A percentile compares a stretch with the other conserved stretches of the same genome.
These are phyloP conservation scores for Leccinum disarticulatum DNA, from an alignment of 768 basidiomycete species.

Conservation along the genomic window DNA sequence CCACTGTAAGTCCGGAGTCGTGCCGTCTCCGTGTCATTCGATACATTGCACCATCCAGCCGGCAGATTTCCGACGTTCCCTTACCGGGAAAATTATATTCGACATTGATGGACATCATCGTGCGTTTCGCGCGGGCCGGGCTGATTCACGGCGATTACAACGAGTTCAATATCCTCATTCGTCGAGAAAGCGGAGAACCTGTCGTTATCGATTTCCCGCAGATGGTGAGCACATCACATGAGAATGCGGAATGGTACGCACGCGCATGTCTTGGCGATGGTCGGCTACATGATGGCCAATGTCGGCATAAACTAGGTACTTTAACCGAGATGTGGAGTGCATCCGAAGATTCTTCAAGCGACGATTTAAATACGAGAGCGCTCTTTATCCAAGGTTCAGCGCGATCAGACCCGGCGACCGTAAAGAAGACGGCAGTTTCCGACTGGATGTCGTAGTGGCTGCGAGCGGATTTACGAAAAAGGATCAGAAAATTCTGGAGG, in stretches of 20 bases:
- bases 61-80: constrained; percentile 80
- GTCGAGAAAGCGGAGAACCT: constrained; percentile 70
- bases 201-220: constrained; percentile 98
- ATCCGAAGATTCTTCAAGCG: constrained; percentile 90
- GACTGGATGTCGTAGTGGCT: constrained; percentile 86
- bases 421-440: constrained; percentile 54
- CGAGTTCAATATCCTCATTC: constrained; percentile 97
- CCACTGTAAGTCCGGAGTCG: constrained; percentile 65
- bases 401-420: constrained; percentile 32
- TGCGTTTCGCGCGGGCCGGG: constrained; percentile 88
- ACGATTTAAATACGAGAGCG: constrained; percentile 90
- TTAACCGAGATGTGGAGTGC: constrained; percentile 97
- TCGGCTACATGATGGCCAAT: constrained; percentile 9
- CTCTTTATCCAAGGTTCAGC: constrained; percentile 83
- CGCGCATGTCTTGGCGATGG: constrained; percentile 13
- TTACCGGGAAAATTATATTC: constrained; percentile 92
- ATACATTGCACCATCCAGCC: constrained; percentile 44
- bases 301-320: constrained; percentile 66
- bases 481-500: constrained; percentile 79
- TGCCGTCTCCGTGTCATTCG: not conserved
- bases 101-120: constrained; percentile 90
- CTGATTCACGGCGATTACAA: constrained; percentile 99
- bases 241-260: constrained; percentile 91
- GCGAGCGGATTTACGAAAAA: constrained; percentile 91
- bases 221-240: constrained; percentile 97